phyloP scores from a whole-genome alignment of 2,329 filamentous ascomycete genomes.

The Paecilomyces dactylethromorphus region DNA sequence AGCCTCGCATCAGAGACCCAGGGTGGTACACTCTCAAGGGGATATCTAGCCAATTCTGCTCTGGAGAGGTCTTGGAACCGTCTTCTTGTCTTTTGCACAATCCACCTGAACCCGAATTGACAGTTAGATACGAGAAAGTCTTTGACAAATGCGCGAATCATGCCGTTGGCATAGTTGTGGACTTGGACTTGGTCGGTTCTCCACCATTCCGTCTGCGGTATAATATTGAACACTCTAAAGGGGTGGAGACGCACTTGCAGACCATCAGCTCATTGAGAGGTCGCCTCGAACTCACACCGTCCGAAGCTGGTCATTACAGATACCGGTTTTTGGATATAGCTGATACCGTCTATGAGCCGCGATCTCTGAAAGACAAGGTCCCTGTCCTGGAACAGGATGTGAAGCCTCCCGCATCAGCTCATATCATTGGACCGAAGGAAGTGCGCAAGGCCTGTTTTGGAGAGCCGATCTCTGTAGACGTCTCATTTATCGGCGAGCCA shows the following conservation, averaged over 20 bases:
- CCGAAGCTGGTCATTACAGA: constrained; percentile 73
- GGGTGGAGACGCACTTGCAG: constrained; percentile 48
- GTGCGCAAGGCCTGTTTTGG: constrained; percentile 70
- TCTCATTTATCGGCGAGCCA: constrained; percentile 70
- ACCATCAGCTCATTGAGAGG: constrained; percentile 66
- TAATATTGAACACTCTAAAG: constrained; percentile 57
- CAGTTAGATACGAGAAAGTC: constrained; percentile 70
- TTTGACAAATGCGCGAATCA: constrained; percentile 93
- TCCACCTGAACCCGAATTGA: constrained; percentile 75
- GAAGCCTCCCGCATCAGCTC: constrained; percentile 81
- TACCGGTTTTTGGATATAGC: constrained; percentile 78
- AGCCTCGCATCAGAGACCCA: constrained; percentile 63
- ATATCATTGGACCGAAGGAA: constrained; percentile 52
- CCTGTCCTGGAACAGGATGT: constrained; percentile 78
- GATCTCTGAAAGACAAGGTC: constrained; percentile 55
- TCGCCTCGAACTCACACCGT: constrained; percentile 77
- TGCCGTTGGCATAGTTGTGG: constrained; percentile 81
- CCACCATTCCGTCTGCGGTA: constrained; percentile 86
- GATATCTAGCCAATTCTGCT: constrained; percentile 72
- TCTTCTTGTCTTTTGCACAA: constrained; percentile 91
- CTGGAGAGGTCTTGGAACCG: constrained; percentile 85
- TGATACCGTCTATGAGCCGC: constrained; percentile 71
- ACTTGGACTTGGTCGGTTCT: constrained; percentile 83
- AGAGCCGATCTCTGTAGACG: constrained; percentile 66
- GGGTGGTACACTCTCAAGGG: constrained; percentile 82